phyloP scores from a whole-genome alignment of 1,284 basidiomycete genomes.

The Grifola frondosa region DNA sequence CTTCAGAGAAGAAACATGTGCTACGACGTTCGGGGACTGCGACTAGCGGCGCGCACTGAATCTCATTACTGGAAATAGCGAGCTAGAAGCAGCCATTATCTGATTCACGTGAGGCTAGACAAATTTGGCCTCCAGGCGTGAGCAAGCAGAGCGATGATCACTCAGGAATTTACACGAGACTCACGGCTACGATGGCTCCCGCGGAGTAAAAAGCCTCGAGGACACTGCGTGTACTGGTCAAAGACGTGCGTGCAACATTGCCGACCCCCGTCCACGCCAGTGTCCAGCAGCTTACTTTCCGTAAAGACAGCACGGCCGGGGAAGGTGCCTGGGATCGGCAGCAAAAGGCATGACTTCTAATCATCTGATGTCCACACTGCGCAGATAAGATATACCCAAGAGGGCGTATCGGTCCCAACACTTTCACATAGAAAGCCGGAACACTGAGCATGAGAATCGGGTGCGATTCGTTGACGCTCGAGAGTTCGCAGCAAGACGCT shows the following conservation, averaged over 20 bases:
- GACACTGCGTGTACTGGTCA: background rate
- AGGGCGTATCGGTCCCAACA: slow-evolving; percentile 5
- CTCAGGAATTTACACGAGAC: background rate
- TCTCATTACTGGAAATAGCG: no score
- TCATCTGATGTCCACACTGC: slow-evolving; percentile 19
- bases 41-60: no score
- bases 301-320: background rate
- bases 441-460: slow-evolving; percentile 10
- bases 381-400: slow-evolving; percentile 14
- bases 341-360: slow-evolving; percentile 3
- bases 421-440: slow-evolving; percentile 17
- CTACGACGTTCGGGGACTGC: slow-evolving; percentile 12
- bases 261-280: background rate
- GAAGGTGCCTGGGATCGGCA: slow-evolving; percentile 13
- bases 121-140: slow-evolving; percentile 4
- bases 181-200: background rate
- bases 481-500: slow-evolving; percentile 7
- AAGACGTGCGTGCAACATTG: background rate
- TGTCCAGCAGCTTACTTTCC: background rate
- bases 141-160: background rate
- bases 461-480: slow-evolving; percentile 7
- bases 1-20: slow-evolving; percentile 13
- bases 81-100: no score
- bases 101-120: no score
- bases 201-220: background rate